phyloP scores from a whole-genome alignment of 768 basidiomycete species.

The Russula griseocarnosa region DNA sequence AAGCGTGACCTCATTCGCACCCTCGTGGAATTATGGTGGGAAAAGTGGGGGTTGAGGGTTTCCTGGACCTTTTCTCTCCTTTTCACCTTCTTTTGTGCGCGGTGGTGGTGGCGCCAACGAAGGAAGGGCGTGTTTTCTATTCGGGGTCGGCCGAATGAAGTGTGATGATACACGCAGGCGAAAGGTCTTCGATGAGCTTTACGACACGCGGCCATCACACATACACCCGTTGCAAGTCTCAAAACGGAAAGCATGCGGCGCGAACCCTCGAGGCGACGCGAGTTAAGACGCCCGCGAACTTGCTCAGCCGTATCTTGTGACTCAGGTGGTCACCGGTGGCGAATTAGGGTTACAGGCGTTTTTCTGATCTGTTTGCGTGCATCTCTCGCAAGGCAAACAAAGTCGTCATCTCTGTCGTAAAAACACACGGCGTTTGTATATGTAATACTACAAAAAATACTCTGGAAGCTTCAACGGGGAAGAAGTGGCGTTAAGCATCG shows the following conservation, averaged over 20 bases:
- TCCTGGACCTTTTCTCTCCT: slow-evolving; percentile 33
- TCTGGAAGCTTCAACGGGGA: slow-evolving; percentile 58
- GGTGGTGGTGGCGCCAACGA: slow-evolving; percentile 25
- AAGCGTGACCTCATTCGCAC: slow-evolving; percentile 66
- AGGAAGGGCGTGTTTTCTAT: slow-evolving; percentile 24
- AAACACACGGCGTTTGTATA: slow-evolving; percentile 21
- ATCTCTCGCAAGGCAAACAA: slow-evolving; percentile 19
- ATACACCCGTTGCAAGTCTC: slow-evolving; percentile 1
- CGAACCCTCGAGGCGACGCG: slow-evolving; percentile 4
- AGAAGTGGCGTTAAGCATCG: slow-evolving; percentile 19
- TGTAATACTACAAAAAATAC: slow-evolving; percentile 56
- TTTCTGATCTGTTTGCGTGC: slow-evolving; percentile 20
- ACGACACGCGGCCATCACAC: slow-evolving; percentile 17
- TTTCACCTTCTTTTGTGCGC: slow-evolving; percentile 33
- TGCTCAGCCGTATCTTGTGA: not conserved
- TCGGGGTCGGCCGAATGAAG: slow-evolving; percentile 14
- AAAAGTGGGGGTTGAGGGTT: slow-evolving; percentile 45
- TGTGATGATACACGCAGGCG: slow-evolving; percentile 18
- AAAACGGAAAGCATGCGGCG: slow-evolving; percentile 1
- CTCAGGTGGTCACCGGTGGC: slow-evolving; percentile 10
- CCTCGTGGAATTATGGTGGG: slow-evolving; percentile 60
- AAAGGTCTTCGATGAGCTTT: slow-evolving; percentile 15
- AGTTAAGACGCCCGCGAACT: slow-evolving; percentile 8
- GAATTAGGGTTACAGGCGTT: slow-evolving; percentile 5
- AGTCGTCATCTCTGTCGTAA: slow-evolving; percentile 21